Conservation (phyloP, 2,329 filamentous ascomycete species). For the Clarireedia hainanense region DNA sequence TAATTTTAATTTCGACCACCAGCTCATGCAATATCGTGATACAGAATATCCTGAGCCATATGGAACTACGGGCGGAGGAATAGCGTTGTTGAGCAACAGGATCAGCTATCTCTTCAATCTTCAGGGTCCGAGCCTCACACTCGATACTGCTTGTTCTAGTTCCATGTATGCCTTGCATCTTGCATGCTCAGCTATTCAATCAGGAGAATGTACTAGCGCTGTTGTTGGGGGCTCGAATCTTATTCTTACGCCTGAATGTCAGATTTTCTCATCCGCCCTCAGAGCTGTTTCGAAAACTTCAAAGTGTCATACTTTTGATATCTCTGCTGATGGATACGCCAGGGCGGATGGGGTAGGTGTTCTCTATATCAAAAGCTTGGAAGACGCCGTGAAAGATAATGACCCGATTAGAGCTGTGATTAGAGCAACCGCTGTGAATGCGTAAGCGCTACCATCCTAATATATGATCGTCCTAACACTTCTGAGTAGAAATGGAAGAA, state of each 20-base stretch:
- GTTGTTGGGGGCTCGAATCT: slow-evolving; percentile 18
- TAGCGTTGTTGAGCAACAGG: slow-evolving; percentile 20
- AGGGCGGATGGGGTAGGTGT: slow-evolving; percentile 37
- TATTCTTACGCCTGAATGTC: slow-evolving; percentile 9
- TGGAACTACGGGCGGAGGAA: slow-evolving; percentile 5
- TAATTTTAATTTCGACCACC: slow-evolving; percentile 6
- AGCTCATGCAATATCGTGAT: slow-evolving; percentile 10
- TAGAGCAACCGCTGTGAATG: slow-evolving; percentile 33
- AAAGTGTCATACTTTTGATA: slow-evolving; percentile 14
- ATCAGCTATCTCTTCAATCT: slow-evolving; percentile 1
- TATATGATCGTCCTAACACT: slow-evolving; percentile 33
- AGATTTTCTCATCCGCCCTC: slow-evolving; percentile 23
- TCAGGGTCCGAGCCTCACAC: slow-evolving; percentile 33
- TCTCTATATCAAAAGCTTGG: slow-evolving; percentile 35
- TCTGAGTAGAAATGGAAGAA: slow-evolving; percentile 23
- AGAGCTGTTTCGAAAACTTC: slow-evolving; percentile 23
- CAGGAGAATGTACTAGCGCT: slow-evolving; percentile 31
- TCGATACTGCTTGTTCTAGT: slow-evolving; percentile 40
- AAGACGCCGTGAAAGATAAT: slow-evolving; percentile 33
- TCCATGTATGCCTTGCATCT: slow-evolving; percentile 35
- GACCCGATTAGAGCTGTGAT: slow-evolving; percentile 38
- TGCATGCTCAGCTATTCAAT: slow-evolving; percentile 34
- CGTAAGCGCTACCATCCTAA: slow-evolving; percentile 31
- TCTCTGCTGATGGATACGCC: slow-evolving; percentile 32
- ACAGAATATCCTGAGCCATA: slow-evolving; percentile 24